phyloP scores from a whole-genome alignment of 1,284 basidiomycete genomes.

The Meira nashicola region DNA sequence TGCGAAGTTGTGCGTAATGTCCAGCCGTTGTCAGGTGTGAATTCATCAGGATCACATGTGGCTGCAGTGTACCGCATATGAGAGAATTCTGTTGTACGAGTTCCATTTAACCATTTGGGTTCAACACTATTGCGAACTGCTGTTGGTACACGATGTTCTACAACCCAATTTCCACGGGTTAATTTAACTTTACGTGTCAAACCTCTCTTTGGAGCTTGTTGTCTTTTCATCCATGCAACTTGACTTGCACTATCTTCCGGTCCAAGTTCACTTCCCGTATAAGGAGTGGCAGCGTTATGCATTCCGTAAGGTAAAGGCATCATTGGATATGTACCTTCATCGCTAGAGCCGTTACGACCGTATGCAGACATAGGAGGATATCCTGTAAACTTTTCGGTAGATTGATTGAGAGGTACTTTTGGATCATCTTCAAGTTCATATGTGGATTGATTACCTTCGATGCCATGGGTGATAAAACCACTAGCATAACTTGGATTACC shows the following conservation, averaged over 20 bases:
- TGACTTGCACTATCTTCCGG: slow-evolving; percentile 20
- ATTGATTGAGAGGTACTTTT: slow-evolving; percentile 5
- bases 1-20: slow-evolving; percentile 72
- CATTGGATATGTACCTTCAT: slow-evolving; percentile 10
- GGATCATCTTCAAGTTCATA: slow-evolving; percentile 18
- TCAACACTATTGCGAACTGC: slow-evolving; percentile 81
- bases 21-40: slow-evolving; percentile 64
- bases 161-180: slow-evolving; percentile 60
- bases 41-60: slow-evolving; percentile 91
- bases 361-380: too few species aligned
- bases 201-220: slow-evolving; percentile 53
- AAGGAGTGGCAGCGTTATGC: too few species aligned
- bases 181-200: slow-evolving; percentile 76
- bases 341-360: background rate
- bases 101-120: slow-evolving; percentile 60
- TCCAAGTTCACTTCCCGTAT: slow-evolving; percentile 22
- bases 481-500: slow-evolving; percentile 11
- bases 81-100: slow-evolving; percentile 66
- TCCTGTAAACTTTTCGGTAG: background rate
- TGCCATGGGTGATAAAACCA: slow-evolving; percentile 25
- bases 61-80: slow-evolving; percentile 77
- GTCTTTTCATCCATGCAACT: slow-evolving; percentile 50
- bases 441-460: slow-evolving; percentile 19
- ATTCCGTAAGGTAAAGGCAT: slow-evolving; percentile 22
- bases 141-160: slow-evolving; percentile 67